Percentiles rank a stretch among this genome's conserved stretches.
Evolutionary conservation across 2,329 filamentous ascomycete species (phyloP).

Genomic region (Pestalotiopsis sp.): DNA sequence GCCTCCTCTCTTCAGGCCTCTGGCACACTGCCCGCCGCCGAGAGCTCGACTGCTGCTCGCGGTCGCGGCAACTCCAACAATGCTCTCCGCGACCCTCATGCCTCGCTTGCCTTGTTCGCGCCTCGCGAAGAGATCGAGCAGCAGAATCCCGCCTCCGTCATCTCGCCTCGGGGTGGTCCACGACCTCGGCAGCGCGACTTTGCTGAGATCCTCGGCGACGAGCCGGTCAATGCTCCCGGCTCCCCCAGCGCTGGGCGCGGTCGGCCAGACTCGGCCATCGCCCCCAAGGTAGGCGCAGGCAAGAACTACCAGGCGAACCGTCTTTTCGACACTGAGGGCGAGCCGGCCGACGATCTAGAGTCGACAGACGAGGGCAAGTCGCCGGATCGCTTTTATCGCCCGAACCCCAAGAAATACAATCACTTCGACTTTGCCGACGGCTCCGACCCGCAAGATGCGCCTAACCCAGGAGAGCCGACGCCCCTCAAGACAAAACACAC

Average conservation of each 20-base stretch:
- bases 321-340: constrained; percentile 65
- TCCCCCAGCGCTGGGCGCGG: constrained; percentile 45
- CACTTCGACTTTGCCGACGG: constrained; percentile 84
- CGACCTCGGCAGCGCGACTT: constrained; percentile 69
- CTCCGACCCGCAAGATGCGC: constrained; percentile 52
- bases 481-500: constrained; percentile 65
- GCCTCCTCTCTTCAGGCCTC: constrained; percentile 58
- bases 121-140: constrained; percentile 64
- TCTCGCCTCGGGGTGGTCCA: constrained; percentile 64
- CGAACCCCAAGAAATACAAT: constrained; percentile 78
- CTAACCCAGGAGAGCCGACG: constrained; percentile 42
- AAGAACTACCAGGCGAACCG: constrained; percentile 59
- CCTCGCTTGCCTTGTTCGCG: constrained; percentile 75
- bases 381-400: constrained; percentile 55
- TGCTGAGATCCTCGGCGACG: constrained; percentile 71
- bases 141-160: constrained; percentile 49
- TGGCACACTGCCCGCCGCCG: constrained; percentile 38
- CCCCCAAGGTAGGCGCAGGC: constrained; percentile 33
- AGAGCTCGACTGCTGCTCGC: constrained; percentile 41
- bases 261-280: constrained; percentile 38
- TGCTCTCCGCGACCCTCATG: constrained; percentile 65
- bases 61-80: constrained; percentile 57
- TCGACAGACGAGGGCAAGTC: constrained; percentile 44
- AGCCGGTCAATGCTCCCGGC: constrained; percentile 40
- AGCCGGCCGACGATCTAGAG: constrained; percentile 40